Percentiles rank a stretch among this genome's conserved stretches.
These are phyloP conservation scores for Parachaetomium inaequale DNA, from an alignment of 495 filamentous ascomycete genomes.

Conservation along the genomic window DNA sequence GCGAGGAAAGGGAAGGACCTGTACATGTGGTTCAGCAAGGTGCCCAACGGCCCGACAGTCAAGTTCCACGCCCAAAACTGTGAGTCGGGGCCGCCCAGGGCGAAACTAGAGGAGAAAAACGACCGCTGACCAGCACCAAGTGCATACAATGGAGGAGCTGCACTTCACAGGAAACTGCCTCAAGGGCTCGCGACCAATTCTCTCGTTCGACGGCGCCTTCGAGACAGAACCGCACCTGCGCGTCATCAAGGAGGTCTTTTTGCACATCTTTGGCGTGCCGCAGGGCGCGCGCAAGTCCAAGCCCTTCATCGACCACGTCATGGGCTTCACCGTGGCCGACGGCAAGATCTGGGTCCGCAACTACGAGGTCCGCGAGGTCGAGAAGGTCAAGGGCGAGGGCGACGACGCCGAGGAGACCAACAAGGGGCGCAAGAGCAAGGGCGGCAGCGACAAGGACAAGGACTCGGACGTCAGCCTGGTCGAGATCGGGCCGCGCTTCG, in stretches of 20 bases:
- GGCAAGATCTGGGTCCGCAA: conserved; percentile 96
- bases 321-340: conserved; percentile 87
- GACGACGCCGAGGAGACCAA: conserved; percentile 28
- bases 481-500: conserved; percentile 93
- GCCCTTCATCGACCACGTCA: conserved; percentile 93
- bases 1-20: conserved; percentile 91
- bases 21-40: conserved; percentile 90
- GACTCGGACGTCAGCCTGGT: conserved; percentile 77
- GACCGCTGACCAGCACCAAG: conserved; percentile 29
- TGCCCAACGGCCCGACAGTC: conserved; percentile 91
- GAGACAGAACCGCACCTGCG: conserved; percentile 66
- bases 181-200: conserved; percentile 89
- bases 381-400: conserved; percentile 50
- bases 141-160: conserved; percentile 94
- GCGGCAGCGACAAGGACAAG: conserved; percentile 40
- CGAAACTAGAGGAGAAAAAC: not conserved
- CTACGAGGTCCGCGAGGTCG: conserved; percentile 88
- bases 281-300: conserved; percentile 83
- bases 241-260: conserved; percentile 80
- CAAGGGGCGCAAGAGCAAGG: conserved; percentile 33
- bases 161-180: conserved; percentile 97
- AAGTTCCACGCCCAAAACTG: conserved; percentile 76
- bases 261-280: conserved; percentile 91
- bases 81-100: conserved; percentile 15
- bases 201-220: conserved; percentile 87